Evolutionary conservation across 345 rosid genomes (phyloP), one percentile per base, ranked within the genome.

Genomic region (Populus euphratica): DNA sequence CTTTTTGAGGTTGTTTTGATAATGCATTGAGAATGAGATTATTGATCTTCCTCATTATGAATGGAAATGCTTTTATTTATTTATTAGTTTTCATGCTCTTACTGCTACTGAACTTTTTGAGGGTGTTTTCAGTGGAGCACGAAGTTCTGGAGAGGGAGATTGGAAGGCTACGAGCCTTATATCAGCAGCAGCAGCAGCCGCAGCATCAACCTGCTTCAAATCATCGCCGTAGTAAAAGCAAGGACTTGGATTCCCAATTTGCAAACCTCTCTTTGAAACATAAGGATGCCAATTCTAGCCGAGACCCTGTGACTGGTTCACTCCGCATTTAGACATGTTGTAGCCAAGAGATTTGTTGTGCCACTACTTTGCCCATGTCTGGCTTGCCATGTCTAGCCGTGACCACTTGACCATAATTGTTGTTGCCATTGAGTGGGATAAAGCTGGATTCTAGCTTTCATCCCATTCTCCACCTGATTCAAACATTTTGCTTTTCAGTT

Each of bases 111-210:
- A 61, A 63, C 11, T 61, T 69, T 21, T 62, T 61, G n/a, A 39
- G 54, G 31, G 25, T 81, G 76, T 43, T 70, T 72, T 35, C 91
- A 96, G 99, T 96, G 92, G 99, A 96, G 86, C 99, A 96, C 27
- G 97, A 96, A 52, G 90, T 96, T 79, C 85, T 96, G 82, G 99
- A 94, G 86, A 91, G 94, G 86, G 98, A 96, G 85, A 89, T 92
- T 69, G 93, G 93, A 77, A 91, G 98, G 88, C 86, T 96, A 59
- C 83, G 89, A 77, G 75, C 85, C 18, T 70, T 91, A 86, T 92
- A 89, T 81, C 92, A 92, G 83, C 94, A 89, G 72, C 97, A 91
- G 5, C 89, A 79, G 2, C 88, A 81, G 29, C 25, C n/a, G n/a
- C 90, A 20, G 2, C 74, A 81, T 25, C 91, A 82, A 72, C 90